Evolutionary conservation across 306 rosid species (phyloP).

Genomic region (Cicer yamashitae): DNA sequence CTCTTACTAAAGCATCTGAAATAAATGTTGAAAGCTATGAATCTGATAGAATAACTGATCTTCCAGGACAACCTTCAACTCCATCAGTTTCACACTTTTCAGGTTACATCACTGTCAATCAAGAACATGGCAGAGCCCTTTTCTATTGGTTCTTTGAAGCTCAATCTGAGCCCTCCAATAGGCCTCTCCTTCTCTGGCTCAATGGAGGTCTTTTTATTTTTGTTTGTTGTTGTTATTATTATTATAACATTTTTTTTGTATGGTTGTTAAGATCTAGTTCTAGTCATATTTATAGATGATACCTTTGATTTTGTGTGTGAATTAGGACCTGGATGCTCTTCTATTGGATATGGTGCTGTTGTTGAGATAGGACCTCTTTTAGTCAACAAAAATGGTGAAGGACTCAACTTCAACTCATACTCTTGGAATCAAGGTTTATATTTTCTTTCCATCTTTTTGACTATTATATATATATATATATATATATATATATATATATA

Average conservation of each 20-base stretch:
- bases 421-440: constrained; percentile 62
- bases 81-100: constrained; percentile 61
- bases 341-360: constrained; percentile 63
- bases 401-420: constrained; percentile 51
- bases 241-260: not conserved
- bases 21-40: constrained; percentile 48
- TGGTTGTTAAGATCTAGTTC: constrained; percentile 15
- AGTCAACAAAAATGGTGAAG: constrained; percentile 55
- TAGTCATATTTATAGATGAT: not conserved
- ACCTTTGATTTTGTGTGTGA: constrained; percentile 15
- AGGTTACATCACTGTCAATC: constrained; percentile 60
- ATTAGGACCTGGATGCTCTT: constrained; percentile 69
- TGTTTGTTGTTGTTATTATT: not conserved
- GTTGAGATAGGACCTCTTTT: constrained; percentile 63
- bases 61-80: constrained; percentile 62
- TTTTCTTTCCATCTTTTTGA: constrained; percentile 6
- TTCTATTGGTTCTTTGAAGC: constrained; percentile 74
- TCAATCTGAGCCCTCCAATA: constrained; percentile 55
- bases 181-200: constrained; percentile 70
- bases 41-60: constrained; percentile 51
- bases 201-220: constrained; percentile 52
- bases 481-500: too few species aligned
- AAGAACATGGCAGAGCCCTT: constrained; percentile 62
- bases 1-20: constrained; percentile 41
- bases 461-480: not conserved